phyloP scores from a whole-genome alignment of 1,284 basidiomycete species.

The Cystobasidium slooffiae region DNA sequence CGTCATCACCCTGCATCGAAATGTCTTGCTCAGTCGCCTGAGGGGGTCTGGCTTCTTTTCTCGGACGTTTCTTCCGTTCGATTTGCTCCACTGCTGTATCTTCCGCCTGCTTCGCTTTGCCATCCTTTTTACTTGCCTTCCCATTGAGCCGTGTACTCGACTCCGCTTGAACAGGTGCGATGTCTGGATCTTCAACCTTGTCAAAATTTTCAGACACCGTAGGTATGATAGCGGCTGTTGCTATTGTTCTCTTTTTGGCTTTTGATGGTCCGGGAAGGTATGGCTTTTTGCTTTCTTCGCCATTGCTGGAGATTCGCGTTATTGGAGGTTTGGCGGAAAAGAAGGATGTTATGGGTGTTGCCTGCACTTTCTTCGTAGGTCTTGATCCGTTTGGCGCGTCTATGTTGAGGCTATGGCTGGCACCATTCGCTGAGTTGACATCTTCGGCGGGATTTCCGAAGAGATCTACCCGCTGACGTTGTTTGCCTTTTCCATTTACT shows the following conservation, averaged over 20 bases:
- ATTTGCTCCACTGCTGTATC: neutral
- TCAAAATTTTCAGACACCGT: slow-evolving; percentile 29
- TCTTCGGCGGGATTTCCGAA: neutral
- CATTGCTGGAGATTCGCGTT: neutral
- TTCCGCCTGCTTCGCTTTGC: neutral
- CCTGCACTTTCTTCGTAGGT: neutral
- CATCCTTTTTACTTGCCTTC: neutral
- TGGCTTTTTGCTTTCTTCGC: slow-evolving; percentile 4
- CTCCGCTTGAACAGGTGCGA: slow-evolving; percentile 40
- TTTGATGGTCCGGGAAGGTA: slow-evolving; percentile 28
- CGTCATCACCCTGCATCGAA: slow-evolving; percentile 3
- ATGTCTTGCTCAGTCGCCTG: neutral
- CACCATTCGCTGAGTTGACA: neutral
- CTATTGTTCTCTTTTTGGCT: slow-evolving; percentile 28
- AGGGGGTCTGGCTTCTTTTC: neutral
- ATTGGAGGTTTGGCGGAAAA: slow-evolving; percentile 5
- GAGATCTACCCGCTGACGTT: slow-evolving; percentile 22
- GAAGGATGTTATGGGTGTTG: slow-evolving; percentile 6
- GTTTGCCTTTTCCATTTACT: slow-evolving; percentile 19
- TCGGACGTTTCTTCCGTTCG: slow-evolving; percentile 8
- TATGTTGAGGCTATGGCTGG: neutral
- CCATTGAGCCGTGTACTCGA: neutral
- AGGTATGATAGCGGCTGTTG: slow-evolving; percentile 22
- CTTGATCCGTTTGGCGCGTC: neutral
- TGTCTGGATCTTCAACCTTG: slow-evolving; percentile 44